Evolutionary conservation across 2,329 filamentous ascomycete genomes (phyloP).

Genomic region (Paradendryphiella salina): DNA sequence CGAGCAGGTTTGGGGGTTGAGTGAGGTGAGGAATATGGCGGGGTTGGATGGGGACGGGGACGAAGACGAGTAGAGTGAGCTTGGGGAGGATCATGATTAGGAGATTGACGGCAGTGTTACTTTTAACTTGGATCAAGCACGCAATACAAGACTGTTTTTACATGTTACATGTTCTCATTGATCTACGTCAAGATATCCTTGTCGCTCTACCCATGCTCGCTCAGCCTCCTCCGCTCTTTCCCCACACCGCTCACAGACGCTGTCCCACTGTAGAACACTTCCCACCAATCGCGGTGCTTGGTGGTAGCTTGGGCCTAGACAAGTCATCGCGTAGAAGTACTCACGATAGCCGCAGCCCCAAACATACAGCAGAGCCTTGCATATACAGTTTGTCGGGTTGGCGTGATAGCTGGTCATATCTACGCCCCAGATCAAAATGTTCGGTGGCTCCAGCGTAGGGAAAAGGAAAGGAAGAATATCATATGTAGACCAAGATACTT

Average conservation of each 20-base stretch:
- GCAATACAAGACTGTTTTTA: too few species aligned
- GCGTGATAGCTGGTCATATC: background rate
- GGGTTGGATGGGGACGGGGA: conserved; percentile 2
- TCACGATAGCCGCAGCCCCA: conserved; percentile 4
- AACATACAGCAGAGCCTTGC: background rate
- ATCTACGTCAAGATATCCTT: background rate
- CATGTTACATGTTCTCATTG: background rate
- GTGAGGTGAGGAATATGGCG: conserved; percentile 48
- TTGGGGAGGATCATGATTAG: background rate
- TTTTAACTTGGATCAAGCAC: too few species aligned
- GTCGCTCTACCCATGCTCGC: background rate
- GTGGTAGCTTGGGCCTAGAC: background rate
- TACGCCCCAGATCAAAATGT: background rate
- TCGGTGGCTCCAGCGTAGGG: too few species aligned
- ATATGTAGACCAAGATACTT: too few species aligned
- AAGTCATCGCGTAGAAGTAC: background rate
- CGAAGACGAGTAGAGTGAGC: background rate
- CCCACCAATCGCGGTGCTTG: background rate
- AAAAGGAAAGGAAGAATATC: too few species aligned
- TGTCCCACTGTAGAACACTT: background rate
- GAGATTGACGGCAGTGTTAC: background rate
- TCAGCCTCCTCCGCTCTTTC: background rate
- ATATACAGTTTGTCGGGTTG: conserved; percentile 4
- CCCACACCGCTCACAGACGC: background rate
- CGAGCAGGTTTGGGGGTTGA: conserved; percentile 48